Conservation (phyloP, 805 yeast genomes). For the Clavispora fructus region DNA sequence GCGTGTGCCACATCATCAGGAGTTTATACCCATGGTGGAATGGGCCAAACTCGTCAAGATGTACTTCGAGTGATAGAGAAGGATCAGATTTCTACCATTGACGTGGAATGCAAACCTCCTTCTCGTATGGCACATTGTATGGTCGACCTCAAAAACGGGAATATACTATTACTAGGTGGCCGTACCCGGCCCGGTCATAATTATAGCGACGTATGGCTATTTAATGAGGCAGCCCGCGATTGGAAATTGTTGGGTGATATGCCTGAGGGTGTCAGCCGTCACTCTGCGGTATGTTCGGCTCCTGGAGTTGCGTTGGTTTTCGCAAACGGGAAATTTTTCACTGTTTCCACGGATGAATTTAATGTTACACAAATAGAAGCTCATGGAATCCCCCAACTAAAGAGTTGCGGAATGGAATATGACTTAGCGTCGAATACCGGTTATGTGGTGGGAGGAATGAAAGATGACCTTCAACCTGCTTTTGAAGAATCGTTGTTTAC, state of each 20-base stretch:
- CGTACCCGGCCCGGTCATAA: conserved; percentile 53
- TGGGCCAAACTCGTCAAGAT: conserved; percentile 25
- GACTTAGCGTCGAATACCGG: conserved; percentile 27
- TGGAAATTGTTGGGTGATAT: conserved; percentile 42
- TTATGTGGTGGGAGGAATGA: conserved; percentile 46
- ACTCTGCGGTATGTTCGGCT: conserved; percentile 5
- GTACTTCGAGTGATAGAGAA: neutral
- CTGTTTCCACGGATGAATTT: neutral
- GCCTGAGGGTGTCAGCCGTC: conserved; percentile 8
- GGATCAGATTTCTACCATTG: neutral
- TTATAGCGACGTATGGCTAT: conserved; percentile 28
- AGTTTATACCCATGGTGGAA: conserved; percentile 37
- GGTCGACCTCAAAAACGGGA: conserved; percentile 24
- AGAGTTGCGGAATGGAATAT: conserved; percentile 34
- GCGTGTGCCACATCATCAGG: conserved; percentile 18
- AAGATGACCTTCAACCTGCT: conserved; percentile 19
- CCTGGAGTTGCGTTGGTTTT: conserved; percentile 7
- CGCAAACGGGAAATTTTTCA: conserved; percentile 6
- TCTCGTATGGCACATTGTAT: conserved; percentile 59
- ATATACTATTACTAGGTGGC: conserved; percentile 55
- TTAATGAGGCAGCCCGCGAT: conserved; percentile 3
- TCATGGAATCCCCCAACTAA: conserved; percentile 17
- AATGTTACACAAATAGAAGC: neutral
- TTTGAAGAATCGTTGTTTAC: conserved; percentile 30
- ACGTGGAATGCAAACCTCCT: conserved; percentile 18